These are phyloP conservation scores for Daldinia bambusicola DNA, from an alignment of 495 filamentous ascomycete genomes.

Conservation along the genomic window DNA sequence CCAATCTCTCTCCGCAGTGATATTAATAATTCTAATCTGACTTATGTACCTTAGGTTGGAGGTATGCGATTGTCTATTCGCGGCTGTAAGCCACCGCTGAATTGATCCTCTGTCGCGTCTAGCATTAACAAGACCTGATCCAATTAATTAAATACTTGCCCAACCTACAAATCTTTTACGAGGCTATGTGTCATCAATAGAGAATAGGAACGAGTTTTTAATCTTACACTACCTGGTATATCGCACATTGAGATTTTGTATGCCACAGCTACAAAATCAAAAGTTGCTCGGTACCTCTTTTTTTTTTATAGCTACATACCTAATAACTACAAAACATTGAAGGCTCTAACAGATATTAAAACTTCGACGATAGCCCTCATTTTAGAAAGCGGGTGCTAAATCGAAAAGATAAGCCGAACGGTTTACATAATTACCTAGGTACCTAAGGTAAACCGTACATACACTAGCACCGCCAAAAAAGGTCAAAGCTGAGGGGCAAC, in stretches of 20 bases:
- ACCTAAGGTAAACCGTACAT: not conserved
- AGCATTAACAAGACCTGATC: not conserved
- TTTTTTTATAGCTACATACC: no score
- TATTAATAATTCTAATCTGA: conserved; percentile 4
- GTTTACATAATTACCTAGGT: not conserved
- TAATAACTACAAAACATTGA: no score
- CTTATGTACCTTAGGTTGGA: no score
- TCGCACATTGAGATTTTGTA: no score
- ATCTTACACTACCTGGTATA: not conserved
- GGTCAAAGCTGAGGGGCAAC: conserved; percentile 17
- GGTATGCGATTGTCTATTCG: not conserved
- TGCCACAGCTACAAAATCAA: no score
- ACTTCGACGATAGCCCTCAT: no score
- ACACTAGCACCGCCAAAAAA: not conserved
- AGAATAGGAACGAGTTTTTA: not conserved
- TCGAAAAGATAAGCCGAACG: not conserved
- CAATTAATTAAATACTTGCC: not conserved
- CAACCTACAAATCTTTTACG: not conserved
- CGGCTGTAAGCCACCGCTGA: not conserved
- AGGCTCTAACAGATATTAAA: no score
- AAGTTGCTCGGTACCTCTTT: no score
- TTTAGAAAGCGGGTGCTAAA: not conserved
- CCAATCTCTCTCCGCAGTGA: not conserved
- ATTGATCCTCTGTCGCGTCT: not conserved
- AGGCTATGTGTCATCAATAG: not conserved